phyloP scores from a whole-genome alignment of 164 flowering plant genomes.

The Piper betle region DNA sequence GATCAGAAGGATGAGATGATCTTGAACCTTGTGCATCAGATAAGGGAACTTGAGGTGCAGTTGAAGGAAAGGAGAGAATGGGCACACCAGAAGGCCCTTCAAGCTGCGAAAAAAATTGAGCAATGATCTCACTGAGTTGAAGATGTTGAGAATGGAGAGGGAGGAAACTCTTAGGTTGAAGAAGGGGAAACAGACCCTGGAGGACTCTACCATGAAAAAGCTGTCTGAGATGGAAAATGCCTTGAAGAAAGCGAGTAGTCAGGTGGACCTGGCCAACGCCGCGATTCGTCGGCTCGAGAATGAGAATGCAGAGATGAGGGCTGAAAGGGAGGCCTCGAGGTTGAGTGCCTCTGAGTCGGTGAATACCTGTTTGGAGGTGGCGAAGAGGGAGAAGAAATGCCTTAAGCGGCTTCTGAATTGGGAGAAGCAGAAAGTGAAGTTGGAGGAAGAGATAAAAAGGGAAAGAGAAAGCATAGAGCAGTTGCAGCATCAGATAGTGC shows the following conservation, averaged over 20 bases:
- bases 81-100: slow-evolving; percentile 98
- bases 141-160: slow-evolving; percentile 72
- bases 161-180: slow-evolving; percentile 78
- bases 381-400: slow-evolving; percentile 85
- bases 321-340: slow-evolving; percentile 98
- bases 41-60: slow-evolving; percentile 70
- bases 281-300: slow-evolving; percentile 72
- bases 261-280: slow-evolving; percentile 89
- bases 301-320: slow-evolving; percentile 95
- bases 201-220: slow-evolving; percentile 78
- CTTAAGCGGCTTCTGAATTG: slow-evolving; percentile 71
- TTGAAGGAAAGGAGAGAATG: slow-evolving; percentile 85
- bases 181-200: slow-evolving; percentile 78
- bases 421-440: slow-evolving; percentile 82
- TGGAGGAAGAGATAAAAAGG: slow-evolving; percentile 69
- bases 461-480: slow-evolving; percentile 62
- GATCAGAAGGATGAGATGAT: slow-evolving; percentile 71
- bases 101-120: slow-evolving; percentile 94
- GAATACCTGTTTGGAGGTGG: slow-evolving; percentile 56
- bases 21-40: slow-evolving; percentile 44
- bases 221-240: slow-evolving; percentile 90
- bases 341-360: slow-evolving; percentile 88
- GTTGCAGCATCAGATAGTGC: slow-evolving; percentile 35
- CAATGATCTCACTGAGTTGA: slow-evolving; percentile 77
- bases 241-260: slow-evolving; percentile 80